phyloP scores from a whole-genome alignment of 306 rosid species.

The Coriaria nepalensis region DNA sequence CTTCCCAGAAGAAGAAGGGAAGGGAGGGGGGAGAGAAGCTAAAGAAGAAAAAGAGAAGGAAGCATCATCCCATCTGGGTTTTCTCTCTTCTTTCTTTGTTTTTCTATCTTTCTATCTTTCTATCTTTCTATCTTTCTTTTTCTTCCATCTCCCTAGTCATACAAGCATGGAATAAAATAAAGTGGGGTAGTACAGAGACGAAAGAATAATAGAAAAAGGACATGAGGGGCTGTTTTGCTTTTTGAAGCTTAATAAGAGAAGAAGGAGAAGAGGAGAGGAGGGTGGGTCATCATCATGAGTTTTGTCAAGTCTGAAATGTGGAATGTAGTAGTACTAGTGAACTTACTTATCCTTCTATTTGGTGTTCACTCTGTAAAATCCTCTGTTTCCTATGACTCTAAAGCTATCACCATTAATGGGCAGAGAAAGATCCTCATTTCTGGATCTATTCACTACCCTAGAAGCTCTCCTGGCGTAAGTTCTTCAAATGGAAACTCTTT shows the following conservation, averaged over 20 bases:
- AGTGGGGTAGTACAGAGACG: background rate
- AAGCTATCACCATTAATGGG: slow-evolving; percentile 68
- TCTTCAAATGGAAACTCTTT: slow-evolving; percentile 18
- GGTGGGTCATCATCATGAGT: slow-evolving; percentile 24
- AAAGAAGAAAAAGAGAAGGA: slow-evolving; percentile 2
- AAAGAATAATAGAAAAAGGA: background rate
- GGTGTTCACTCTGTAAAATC: slow-evolving; percentile 30
- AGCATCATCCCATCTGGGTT: slow-evolving; percentile 24
- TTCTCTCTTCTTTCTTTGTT: slow-evolving; percentile 19
- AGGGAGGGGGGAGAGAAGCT: background rate
- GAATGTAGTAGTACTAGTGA: slow-evolving; percentile 26
- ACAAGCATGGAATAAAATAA: slow-evolving; percentile 48
- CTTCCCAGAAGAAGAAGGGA: slow-evolving; percentile 1
- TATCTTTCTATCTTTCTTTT: slow-evolving; percentile 3
- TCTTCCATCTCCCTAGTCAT: slow-evolving; percentile 6
- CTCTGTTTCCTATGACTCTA: slow-evolving; percentile 65
- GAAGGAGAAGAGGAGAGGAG: background rate
- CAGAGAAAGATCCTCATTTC: slow-evolving; percentile 69
- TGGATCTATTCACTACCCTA: slow-evolving; percentile 93
- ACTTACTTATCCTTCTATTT: slow-evolving; percentile 18
- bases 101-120: slow-evolving; percentile 17
- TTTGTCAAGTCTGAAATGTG: slow-evolving; percentile 45
- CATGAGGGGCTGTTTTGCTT: slow-evolving; percentile 10
- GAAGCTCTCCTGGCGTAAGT: slow-evolving; percentile 81
- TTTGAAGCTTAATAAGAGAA: slow-evolving; percentile 12